phyloP scores from a whole-genome alignment of 2,329 filamentous ascomycete genomes.

The Trichophyton schoenleinii region DNA sequence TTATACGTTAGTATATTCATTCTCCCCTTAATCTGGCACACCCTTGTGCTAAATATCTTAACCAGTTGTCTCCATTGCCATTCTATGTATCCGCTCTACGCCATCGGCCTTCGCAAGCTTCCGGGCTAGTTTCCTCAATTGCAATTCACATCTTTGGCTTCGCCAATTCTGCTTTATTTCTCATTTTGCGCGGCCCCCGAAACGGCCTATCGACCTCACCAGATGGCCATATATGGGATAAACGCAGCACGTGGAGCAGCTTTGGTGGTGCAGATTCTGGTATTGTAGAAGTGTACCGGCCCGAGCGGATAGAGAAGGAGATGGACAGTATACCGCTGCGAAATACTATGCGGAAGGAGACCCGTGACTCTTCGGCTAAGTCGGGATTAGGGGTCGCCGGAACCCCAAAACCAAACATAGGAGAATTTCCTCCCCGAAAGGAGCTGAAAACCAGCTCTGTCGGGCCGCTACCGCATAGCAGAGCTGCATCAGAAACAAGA shows the following conservation, averaged over 20 bases:
- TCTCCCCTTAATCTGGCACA: neutral
- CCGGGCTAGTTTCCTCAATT: slow-evolving; percentile 16
- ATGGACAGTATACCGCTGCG: neutral
- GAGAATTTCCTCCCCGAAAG: neutral
- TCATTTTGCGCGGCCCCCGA: slow-evolving; percentile 16
- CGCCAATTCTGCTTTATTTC: slow-evolving; percentile 15
- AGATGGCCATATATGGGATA: neutral
- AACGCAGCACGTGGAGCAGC: slow-evolving; percentile 3
- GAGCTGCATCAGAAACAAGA: neutral
- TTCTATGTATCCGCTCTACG: slow-evolving; percentile 14
- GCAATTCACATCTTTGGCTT: slow-evolving; percentile 18
- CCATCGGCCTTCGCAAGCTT: slow-evolving; percentile 2
- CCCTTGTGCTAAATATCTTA: slow-evolving; percentile 1
- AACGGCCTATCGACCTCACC: slow-evolving; percentile 3
- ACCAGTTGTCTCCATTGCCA: slow-evolving; percentile 15
- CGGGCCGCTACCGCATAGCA: neutral
- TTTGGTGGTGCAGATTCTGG: neutral
- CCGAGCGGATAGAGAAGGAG: neutral
- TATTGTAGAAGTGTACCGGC: neutral
- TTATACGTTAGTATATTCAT: slow-evolving; percentile 16
- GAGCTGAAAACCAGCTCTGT: neutral
- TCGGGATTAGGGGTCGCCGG: neutral
- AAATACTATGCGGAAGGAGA: neutral
- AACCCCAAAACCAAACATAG: neutral
- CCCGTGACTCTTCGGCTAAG: neutral